Evolutionary conservation across 2,329 filamentous ascomycete genomes (phyloP).

Genomic region (Chrysosporium keratinophilum): DNA sequence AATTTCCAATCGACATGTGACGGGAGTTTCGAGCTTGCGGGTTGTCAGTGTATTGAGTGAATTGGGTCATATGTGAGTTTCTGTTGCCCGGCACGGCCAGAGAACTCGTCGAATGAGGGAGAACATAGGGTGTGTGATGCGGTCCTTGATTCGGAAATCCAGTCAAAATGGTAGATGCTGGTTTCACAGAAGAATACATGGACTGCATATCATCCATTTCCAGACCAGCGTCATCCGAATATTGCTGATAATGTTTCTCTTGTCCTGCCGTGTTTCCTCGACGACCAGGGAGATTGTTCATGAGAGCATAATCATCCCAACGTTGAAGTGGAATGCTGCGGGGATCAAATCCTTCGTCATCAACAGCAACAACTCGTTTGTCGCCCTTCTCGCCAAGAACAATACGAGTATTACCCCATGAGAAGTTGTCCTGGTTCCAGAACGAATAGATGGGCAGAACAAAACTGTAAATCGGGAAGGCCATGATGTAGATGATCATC

Average conservation of each 20-base stretch:
- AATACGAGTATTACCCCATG: slow-evolving; percentile 96
- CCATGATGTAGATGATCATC: slow-evolving; percentile 98
- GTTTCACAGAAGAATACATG: slow-evolving; percentile 83
- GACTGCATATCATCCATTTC: slow-evolving; percentile 99
- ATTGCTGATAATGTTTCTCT: slow-evolving; percentile 48
- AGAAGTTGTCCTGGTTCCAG: slow-evolving; percentile 99
- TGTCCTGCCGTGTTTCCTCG: slow-evolving; percentile 62
- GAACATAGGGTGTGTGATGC: slow-evolving; percentile 55
- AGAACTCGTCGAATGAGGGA: slow-evolving; percentile 66
- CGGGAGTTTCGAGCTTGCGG: slow-evolving; percentile 38
- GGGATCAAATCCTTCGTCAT: slow-evolving; percentile 79
- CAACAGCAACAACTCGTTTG: slow-evolving; percentile 78
- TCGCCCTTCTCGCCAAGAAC: slow-evolving; percentile 88
- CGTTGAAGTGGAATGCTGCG: slow-evolving; percentile 85
- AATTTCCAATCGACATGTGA: slow-evolving; percentile 51
- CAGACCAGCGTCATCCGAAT: slow-evolving; percentile 62
- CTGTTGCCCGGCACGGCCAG: slow-evolving; percentile 42
- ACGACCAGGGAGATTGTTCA: slow-evolving; percentile 82
- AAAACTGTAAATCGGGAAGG: slow-evolving; percentile 88
- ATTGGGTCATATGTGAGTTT: slow-evolving; percentile 61
- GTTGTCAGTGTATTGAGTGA: slow-evolving; percentile 55
- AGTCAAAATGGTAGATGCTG: slow-evolving; percentile 74
- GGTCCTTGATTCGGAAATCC: slow-evolving; percentile 61
- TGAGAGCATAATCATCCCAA: slow-evolving; percentile 89
- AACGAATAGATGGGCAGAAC: slow-evolving; percentile 91